These are phyloP conservation scores for Sistotremastrum niveocremeum DNA, from an alignment of 768 basidiomycete genomes.

Conservation along the genomic window DNA sequence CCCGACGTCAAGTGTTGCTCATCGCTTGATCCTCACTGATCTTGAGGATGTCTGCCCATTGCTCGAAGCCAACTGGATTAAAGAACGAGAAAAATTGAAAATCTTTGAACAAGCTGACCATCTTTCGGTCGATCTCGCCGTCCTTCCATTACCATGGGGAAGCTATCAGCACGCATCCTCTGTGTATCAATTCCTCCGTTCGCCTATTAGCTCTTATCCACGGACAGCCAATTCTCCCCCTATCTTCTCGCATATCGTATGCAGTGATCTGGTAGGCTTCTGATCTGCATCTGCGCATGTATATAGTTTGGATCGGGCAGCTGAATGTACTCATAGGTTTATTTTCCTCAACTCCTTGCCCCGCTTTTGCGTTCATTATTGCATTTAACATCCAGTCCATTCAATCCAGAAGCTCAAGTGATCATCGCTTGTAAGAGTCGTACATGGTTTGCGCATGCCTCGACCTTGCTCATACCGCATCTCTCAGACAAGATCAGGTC, in stretches of 20 bases:
- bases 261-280: conserved; percentile 67
- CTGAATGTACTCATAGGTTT: conserved; percentile 37
- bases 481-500: conserved; percentile 50
- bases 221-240: conserved; percentile 19
- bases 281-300: neutral
- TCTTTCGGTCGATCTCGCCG: conserved; percentile 18
- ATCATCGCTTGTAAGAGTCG: conserved; percentile 42
- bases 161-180: conserved; percentile 32
- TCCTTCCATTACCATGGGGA: conserved; percentile 66
- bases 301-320: neutral
- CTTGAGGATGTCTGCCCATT: conserved; percentile 57
- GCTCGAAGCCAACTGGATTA: conserved; percentile 26
- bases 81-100: neutral
- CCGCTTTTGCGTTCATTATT: conserved; percentile 66
- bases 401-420: conserved; percentile 22
- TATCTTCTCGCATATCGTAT: conserved; percentile 45
- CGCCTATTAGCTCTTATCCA: neutral
- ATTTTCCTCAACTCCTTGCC: conserved; percentile 72
- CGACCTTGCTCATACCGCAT: neutral
- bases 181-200: neutral
- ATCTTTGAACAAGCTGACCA: neutral
- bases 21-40: conserved; percentile 48
- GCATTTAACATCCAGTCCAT: conserved; percentile 48
- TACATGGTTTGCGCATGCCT: neutral
- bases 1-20: conserved; percentile 2